Conservation (phyloP, 2,329 filamentous ascomycete genomes). For the Hypoxylon sp. region DNA sequence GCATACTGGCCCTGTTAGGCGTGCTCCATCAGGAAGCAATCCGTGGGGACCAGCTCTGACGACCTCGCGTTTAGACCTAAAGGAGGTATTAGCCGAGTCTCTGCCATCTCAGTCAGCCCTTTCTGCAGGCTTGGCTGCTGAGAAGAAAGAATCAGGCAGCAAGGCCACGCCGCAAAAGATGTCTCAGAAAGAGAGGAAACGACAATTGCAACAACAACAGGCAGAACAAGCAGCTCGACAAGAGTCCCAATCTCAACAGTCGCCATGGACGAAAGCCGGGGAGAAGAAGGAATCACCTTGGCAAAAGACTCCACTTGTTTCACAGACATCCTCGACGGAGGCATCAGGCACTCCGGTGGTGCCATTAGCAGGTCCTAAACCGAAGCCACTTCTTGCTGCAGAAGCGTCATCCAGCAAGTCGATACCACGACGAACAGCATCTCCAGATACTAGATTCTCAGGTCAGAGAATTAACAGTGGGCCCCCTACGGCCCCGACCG, state of each 20-base stretch:
- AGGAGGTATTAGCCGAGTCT: slow-evolving; percentile 79
- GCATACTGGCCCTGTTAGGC: slow-evolving; percentile 36
- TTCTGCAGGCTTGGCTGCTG: slow-evolving; percentile 68
- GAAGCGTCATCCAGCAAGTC: slow-evolving; percentile 59
- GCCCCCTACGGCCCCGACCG: slow-evolving; percentile 52
- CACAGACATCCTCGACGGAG: slow-evolving; percentile 67
- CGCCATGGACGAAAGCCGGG: slow-evolving; percentile 63
- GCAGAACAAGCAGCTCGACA: slow-evolving; percentile 61
- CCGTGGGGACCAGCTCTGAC: slow-evolving; percentile 70
- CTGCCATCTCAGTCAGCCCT: slow-evolving; percentile 66
- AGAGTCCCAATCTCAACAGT: slow-evolving; percentile 54
- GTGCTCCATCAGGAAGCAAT: slow-evolving; percentile 50
- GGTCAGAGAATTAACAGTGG: slow-evolving; percentile 65
- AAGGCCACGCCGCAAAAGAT: slow-evolving; percentile 71
- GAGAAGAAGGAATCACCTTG: slow-evolving; percentile 71
- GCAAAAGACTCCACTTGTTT: slow-evolving; percentile 70
- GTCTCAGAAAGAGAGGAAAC: slow-evolving; percentile 94
- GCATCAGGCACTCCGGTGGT: slow-evolving; percentile 58
- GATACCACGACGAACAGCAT: slow-evolving; percentile 66
- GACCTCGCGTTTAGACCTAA: slow-evolving; percentile 78
- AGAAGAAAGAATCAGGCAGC: slow-evolving; percentile 60
- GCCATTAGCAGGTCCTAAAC: slow-evolving; percentile 50
- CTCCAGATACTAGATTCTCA: slow-evolving; percentile 74
- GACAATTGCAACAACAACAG: slow-evolving; percentile 80
- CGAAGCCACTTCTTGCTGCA: slow-evolving; percentile 62